Base-by-base conservation (phyloP, 345 rosid genomes). In the Eucalyptus leucophloia region DNA sequence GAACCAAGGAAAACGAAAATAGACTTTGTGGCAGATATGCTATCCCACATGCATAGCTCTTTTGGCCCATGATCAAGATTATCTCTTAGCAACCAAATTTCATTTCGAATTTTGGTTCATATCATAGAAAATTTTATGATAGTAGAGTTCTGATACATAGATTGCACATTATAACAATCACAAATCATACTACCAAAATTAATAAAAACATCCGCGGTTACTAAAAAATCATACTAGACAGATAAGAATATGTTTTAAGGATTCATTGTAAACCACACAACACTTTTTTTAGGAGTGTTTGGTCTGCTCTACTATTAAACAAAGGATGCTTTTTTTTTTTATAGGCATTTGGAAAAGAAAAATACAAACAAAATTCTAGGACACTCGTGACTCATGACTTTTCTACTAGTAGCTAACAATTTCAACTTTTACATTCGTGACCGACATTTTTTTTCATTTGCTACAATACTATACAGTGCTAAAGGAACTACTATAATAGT, bases 11-110 rank as follows among this genome's bases (percentile, higher is more conserved):
- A 56, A 24, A 24, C 2, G 13, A 56, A 56, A 21, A 56, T 24
- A 56, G 28, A 56, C 12, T 56, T 56, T 23, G 28, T 56, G 62
- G 62, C 30, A 56, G 5, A 21, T 56, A 56, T 56, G 62, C 28
- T 56, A 9, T 56, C 12, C 44, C 62, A 56, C 62, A 4, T 8
- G 12, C 28, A 9, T 0, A 9, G 0, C 62, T 24, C 62, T 0
- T 56, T 56, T 56, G 30, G 62, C 62, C 62, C 12, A 24, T 11
- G 12, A 56, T 56, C 12, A 56, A 24, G 62, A 56, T 0, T 9
- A 6, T 24, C 26, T 23, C 28, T 56, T 56, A 56, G 62, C 62
- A 21, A 23, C 62, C 62, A 56, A 23, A 56, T 56, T 56, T 1
- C 62, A 21, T 56, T 56, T 56, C 6, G 0, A 21, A 21, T 24